Percentiles rank a stretch among this genome's conserved stretches.
These are phyloP conservation scores for Xylaria sp. DNA, from an alignment of 2,329 filamentous ascomycete genomes.

Conservation along the genomic window DNA sequence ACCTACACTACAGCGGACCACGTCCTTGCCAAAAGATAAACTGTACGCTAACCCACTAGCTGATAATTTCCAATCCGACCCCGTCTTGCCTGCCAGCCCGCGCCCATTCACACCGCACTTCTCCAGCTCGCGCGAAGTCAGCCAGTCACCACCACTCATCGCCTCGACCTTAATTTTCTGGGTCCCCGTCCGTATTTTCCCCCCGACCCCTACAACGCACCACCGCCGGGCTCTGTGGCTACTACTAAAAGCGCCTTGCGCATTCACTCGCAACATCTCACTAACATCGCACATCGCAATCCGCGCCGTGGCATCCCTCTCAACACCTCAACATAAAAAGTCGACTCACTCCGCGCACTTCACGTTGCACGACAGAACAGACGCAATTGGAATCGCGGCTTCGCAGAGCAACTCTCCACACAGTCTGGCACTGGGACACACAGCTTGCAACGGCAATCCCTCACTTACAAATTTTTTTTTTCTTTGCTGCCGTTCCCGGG, in stretches of 20 bases:
- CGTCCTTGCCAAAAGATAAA: slow-evolving; percentile 31
- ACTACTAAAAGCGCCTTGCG: slow-evolving; percentile 38
- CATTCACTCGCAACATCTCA: slow-evolving; percentile 29
- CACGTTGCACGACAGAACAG: slow-evolving; percentile 31
- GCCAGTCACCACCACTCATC: slow-evolving; percentile 38
- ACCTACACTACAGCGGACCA: slow-evolving; percentile 18
- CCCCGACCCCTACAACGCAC: slow-evolving; percentile 32
- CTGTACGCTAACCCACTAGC: slow-evolving; percentile 33
- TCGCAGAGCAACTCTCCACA: slow-evolving; percentile 14
- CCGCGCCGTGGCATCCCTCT: slow-evolving; percentile 18
- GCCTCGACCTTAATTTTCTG: slow-evolving; percentile 28
- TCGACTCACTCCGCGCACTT: slow-evolving; percentile 22
- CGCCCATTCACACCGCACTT: slow-evolving; percentile 39
- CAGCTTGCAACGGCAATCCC: slow-evolving; percentile 13
- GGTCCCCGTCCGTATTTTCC: slow-evolving; percentile 27
- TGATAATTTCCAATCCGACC: slow-evolving; percentile 29
- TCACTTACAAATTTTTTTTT: slow-evolving; percentile 7
- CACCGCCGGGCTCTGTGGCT: slow-evolving; percentile 28
- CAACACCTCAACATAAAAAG: slow-evolving; percentile 15
- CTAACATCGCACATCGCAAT: slow-evolving; percentile 26
- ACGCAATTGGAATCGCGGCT: background rate
- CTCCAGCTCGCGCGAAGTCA: slow-evolving; percentile 30
- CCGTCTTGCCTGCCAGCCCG: slow-evolving; percentile 29
- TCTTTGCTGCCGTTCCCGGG: slow-evolving; percentile 15
- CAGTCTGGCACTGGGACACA: slow-evolving; percentile 17